These are phyloP conservation scores for Boletus reticuloceps DNA, from an alignment of 768 basidiomycete species.

Conservation along the genomic window DNA sequence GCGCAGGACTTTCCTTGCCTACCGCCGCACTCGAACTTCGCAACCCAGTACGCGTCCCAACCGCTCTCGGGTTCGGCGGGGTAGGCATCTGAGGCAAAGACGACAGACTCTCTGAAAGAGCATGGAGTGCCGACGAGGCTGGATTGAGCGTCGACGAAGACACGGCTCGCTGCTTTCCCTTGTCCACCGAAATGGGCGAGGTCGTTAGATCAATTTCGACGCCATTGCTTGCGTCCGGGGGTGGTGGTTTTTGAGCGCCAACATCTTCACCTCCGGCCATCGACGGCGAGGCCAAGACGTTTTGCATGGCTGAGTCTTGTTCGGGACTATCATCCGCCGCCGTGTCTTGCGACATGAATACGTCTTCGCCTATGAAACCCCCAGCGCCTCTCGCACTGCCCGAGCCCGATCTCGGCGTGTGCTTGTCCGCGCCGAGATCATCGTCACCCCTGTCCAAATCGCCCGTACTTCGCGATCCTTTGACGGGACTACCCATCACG, in stretches of 20 bases:
- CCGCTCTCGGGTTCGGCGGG: conserved; percentile 25
- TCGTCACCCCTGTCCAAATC: too few relatives aligned
- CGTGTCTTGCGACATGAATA: conserved; percentile 4
- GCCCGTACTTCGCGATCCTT: conserved; percentile 26
- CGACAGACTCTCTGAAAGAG: conserved; percentile 62
- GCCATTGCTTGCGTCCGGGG: conserved; percentile 2
- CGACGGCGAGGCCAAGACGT: conserved; percentile 7
- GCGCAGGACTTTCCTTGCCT: conserved; percentile 24
- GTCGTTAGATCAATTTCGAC: conserved; percentile 13
- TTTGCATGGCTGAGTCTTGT: conserved; percentile 5
- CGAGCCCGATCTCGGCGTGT: background rate
- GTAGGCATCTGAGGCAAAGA: conserved; percentile 42
- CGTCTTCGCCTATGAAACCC: background rate
- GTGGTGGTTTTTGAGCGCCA: conserved; percentile 14
- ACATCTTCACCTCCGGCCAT: background rate
- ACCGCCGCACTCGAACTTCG: conserved; percentile 38
- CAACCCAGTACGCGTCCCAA: conserved; percentile 52
- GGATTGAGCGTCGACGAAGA: conserved; percentile 23
- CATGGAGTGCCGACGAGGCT: conserved; percentile 46
- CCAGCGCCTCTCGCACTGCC: background rate
- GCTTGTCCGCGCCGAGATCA: background rate
- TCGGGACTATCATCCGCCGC: background rate
- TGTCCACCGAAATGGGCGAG: conserved; percentile 17
- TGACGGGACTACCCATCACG: conserved; percentile 47
- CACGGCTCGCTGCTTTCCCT: conserved; percentile 20